Base-by-base conservation (phyloP, 441 rosid species). In the Lepidium campestre region DNA sequence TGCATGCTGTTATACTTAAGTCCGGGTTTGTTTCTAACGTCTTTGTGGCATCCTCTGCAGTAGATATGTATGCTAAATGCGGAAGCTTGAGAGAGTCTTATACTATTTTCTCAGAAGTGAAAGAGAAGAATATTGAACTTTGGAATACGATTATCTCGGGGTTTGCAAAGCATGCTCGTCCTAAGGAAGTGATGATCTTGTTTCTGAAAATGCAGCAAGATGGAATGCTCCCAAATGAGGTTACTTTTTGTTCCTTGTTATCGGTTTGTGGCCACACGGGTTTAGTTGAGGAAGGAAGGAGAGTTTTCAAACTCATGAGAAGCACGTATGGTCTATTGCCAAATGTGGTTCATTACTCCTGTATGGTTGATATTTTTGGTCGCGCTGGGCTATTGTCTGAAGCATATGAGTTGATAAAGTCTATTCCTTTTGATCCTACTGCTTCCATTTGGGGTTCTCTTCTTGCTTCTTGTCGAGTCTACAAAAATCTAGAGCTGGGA, bases 301-400 rank as follows among this genome's bases (percentile, higher is more conserved):
- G 48, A 14, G 75, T 87, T 57, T 91, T 91, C 34, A 66, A 71
- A 39, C 79, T 84, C 67, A 91, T 91, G 99, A 70, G 41, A 27
- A 79, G 23, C 32, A 75, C 73, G 19, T 86, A 83, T 56, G 67
- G 73, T n/a, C 5, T 93, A 36, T 60, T 64, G 3, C 91, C 85
- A 12, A 85, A 78, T 53, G 85, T 74, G 61, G 67, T 85, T 75
- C 96, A 91, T 65, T 87, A 84, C 72, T 85, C 95, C 0, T 93
- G 99, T 75, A 85, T 89, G 95, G 86, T 87, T 70, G 99, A 93
- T 78, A 74, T 88, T 69, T 85, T 91, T 54, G 84, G 89, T 39
- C 78, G 92, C 7, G 88, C 87, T 49, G 96, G 96, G 34, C 63
- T 62, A 44, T 47, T 82, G 34, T 67, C 31, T 29, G 93, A 93